phyloP scores from a whole-genome alignment of 2,329 filamentous ascomycete genomes.

The Exophiala sp. region DNA sequence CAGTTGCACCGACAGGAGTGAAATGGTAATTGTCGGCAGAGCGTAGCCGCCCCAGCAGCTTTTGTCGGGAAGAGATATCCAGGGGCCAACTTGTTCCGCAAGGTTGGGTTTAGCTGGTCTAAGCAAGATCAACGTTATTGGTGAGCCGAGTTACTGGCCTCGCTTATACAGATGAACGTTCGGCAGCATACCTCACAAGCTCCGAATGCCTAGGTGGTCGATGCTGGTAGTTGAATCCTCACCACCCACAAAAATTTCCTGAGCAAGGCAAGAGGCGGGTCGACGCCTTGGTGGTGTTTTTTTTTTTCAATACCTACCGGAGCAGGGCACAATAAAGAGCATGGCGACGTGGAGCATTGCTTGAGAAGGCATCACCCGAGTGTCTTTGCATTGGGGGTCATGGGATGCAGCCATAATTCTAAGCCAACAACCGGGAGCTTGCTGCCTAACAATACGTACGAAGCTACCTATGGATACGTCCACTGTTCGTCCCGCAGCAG shows the following conservation, averaged over 20 bases:
- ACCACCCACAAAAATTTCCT: too few relatives aligned
- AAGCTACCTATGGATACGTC: neutral
- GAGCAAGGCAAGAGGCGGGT: too few relatives aligned
- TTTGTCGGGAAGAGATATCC: too few relatives aligned
- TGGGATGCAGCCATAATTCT: neutral
- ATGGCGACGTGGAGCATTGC: neutral
- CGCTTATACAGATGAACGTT: neutral
- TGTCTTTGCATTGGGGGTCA: neutral
- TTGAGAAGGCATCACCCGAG: neutral
- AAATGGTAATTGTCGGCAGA: slow-evolving; percentile 5
- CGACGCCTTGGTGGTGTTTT: too few relatives aligned
- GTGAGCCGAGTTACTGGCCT: neutral
- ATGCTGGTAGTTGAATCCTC: too few relatives aligned
- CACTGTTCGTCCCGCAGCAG: neutral
- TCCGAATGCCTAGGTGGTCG: too few relatives aligned
- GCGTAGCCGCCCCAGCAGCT: too few relatives aligned
- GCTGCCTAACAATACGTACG: neutral
- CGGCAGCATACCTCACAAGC: too few relatives aligned
- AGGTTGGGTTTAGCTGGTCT: neutral
- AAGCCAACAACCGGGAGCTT: neutral
- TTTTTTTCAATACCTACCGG: too few relatives aligned
- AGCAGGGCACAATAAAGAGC: neutral
- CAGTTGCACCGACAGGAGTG: slow-evolving; percentile 4
- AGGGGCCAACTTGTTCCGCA: neutral
- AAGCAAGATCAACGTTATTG: neutral